A percentile compares a stretch with the other conserved stretches of the same genome.
phyloP scores from a whole-genome alignment of 371 early-diverging fungal species.

The Mortierella sp. region DNA sequence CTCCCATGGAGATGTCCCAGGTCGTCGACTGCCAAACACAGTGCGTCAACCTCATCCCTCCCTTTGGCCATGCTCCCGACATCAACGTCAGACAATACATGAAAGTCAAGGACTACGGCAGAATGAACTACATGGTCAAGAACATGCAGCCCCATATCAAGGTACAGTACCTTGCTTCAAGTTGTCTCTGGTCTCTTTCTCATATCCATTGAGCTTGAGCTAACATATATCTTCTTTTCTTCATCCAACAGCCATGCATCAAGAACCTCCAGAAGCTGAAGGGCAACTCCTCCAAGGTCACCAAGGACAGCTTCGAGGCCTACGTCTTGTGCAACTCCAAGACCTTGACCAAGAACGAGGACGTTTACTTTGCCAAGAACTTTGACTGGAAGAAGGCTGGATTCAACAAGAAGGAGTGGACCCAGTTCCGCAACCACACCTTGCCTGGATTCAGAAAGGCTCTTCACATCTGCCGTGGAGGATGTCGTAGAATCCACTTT shows the following conservation, averaged over 20 bases:
- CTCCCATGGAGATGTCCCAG: constrained; percentile 38
- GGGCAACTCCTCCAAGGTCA: constrained; percentile 32
- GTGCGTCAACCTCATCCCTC: constrained; percentile 30
- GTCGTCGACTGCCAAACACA: constrained; percentile 50
- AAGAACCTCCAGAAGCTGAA: constrained; percentile 22
- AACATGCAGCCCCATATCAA: constrained; percentile 33
- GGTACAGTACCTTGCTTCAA: constrained; percentile 22
- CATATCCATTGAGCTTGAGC: constrained; percentile 8
- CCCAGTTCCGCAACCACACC: constrained; percentile 36
- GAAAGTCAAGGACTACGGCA: constrained; percentile 33
- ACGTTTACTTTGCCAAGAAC: constrained; percentile 29
- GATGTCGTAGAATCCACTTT: constrained; percentile 49
- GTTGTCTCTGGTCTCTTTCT: constrained; percentile 7
- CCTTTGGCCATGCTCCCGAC: constrained; percentile 31
- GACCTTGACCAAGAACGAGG: constrained; percentile 50
- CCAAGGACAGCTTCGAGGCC: constrained; percentile 26
- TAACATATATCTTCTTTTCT: constrained; percentile 16
- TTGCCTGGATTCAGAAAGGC: constrained; percentile 47
- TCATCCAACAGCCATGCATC: constrained; percentile 35
- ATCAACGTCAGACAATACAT: constrained; percentile 21
- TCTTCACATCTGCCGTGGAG: constrained; percentile 52
- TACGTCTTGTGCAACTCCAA: constrained; percentile 53
- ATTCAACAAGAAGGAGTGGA: constrained; percentile 37
- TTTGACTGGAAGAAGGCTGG: constrained; percentile 47
- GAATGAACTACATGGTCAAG: constrained; percentile 37